Evolutionary conservation across 2,329 filamentous ascomycete species (phyloP).

Genomic region (Claviceps digitariae): DNA sequence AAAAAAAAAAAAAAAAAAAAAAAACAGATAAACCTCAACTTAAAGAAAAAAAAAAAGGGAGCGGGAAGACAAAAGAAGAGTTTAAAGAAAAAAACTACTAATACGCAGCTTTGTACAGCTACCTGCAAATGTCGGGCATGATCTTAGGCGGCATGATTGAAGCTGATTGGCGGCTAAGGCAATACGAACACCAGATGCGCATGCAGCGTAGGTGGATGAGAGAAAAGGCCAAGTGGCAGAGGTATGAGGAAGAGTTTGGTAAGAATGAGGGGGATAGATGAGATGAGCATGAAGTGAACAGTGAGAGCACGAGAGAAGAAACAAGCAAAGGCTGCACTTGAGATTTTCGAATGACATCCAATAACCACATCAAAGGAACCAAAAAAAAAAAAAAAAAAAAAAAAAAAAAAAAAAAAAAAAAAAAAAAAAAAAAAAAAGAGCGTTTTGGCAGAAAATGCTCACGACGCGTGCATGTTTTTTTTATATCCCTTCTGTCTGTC

Average conservation of each 20-base stretch:
- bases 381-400: not conserved
- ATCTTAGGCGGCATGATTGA: conserved; percentile 66
- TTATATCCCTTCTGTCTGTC: not conserved
- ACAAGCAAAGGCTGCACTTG: no score
- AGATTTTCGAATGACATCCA: not conserved
- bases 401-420: not conserved
- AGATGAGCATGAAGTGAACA: not conserved
- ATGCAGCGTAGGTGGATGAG: conserved; percentile 48
- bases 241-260: conserved; percentile 47
- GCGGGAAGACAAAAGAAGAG: not conserved
- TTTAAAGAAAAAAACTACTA: not conserved
- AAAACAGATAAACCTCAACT: not conserved
- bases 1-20: not conserved
- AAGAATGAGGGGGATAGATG: conserved; percentile 23
- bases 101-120: conserved; percentile 40
- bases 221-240: conserved; percentile 56
- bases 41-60: not conserved
- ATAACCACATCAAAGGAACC: not conserved
- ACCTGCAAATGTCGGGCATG: conserved; percentile 77
- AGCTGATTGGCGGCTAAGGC: conserved; percentile 53
- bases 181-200: conserved; percentile 52
- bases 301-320: no score
- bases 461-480: no score
- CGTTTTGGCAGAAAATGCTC: no score
- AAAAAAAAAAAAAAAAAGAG: not conserved